Evolutionary conservation across 2,329 filamentous ascomycete species (phyloP), one percentile per base, ranked within the genome.

Genomic region (Botrytis fragariae): DNA sequence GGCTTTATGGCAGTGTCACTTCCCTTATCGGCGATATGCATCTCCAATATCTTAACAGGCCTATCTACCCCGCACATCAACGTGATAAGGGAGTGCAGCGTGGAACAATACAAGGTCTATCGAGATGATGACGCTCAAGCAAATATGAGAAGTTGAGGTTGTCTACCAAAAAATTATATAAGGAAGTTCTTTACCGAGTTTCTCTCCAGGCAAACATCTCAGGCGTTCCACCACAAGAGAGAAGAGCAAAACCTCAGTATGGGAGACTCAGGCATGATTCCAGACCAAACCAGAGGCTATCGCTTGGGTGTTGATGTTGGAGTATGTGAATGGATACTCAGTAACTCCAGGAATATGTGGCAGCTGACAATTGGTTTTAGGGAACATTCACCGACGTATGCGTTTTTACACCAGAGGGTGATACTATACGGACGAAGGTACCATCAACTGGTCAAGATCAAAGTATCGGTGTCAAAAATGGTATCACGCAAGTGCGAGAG

Each of bases 321-420:
- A 25, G 69, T 65, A 29, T 12, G 69, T n/a, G 39, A 29, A 45
- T 35, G 14, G 9, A 25, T 63, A 3, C 54, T 37, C 6, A 16
- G 22, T 4, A 32, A 22, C 29, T 32, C 9, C 29, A 44, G 14
- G 18, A 32, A 22, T 3, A 14, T 42, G 4, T 16, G 3, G 20
- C 29, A 69, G 6, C 54, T 60, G 51, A 69, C 25, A 20, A 25
- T 39, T 29, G 48, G 25, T 22, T 25, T 22, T 20, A 71, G 69
- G 69, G 59, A 7, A 63, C 69, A 32, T 63, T 71, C 42, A 71
- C 69, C 16, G 69, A 71, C 54, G 69, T 71, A 5, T 71, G 69
- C 10, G 69, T 54, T 32, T 71, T 71, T 25, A 71, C 69, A 51
- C 44, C 59, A 42, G 44, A 42, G 32, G 69, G 69, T 3, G 54